Conservation (phyloP, 75 land plant species). For the Pinus taeda region DNA sequence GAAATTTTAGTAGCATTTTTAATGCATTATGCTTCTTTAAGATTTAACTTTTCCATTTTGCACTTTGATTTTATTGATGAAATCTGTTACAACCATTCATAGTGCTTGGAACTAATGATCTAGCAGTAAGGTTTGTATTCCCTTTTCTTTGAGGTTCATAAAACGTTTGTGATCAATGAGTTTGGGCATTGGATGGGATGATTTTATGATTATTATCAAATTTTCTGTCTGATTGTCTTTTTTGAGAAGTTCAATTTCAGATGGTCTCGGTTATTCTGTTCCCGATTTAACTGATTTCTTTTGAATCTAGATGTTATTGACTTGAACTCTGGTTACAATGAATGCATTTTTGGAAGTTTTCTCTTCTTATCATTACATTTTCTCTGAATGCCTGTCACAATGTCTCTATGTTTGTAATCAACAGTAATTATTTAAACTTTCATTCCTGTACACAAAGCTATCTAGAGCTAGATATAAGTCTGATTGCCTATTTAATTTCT, state of each 20-base stretch:
- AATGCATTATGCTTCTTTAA: too few relatives aligned
- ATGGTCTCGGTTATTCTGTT: too few relatives aligned
- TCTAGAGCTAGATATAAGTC: background rate
- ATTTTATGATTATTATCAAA: background rate
- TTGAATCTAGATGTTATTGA: too few relatives aligned
- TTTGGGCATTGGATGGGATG: background rate
- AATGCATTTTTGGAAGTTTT: background rate
- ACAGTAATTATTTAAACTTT: background rate
- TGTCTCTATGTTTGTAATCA: background rate
- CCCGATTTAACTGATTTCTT: too few relatives aligned
- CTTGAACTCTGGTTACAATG: too few relatives aligned
- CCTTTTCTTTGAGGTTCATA: background rate
- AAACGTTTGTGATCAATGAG: background rate
- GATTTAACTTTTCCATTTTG: background rate
- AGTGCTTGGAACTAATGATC: background rate
- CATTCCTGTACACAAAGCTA: background rate
- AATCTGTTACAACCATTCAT: background rate
- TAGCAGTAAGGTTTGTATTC: background rate
- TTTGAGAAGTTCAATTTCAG: too few relatives aligned
- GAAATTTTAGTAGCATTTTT: too few relatives aligned
- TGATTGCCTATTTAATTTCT: slow-evolving; percentile 2
- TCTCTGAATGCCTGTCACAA: background rate
- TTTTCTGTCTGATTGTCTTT: too few relatives aligned
- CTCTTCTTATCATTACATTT: background rate
- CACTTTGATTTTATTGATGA: background rate